Percentiles rank a stretch among this genome's conserved stretches.
Evolutionary conservation across 805 yeast genomes (phyloP).

Genomic region (Candida tammaniensis): DNA sequence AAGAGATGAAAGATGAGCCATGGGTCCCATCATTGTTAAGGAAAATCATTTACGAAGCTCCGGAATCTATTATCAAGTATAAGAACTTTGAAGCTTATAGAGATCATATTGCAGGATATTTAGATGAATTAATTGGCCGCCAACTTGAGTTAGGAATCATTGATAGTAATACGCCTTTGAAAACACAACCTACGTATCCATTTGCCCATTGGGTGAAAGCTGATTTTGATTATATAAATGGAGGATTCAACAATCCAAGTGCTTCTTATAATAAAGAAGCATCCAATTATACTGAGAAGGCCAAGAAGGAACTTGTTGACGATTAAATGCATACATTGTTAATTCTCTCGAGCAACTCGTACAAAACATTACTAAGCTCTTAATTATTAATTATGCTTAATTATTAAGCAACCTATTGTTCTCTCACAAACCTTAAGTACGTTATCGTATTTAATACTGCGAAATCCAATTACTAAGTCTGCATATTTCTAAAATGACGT

Average conservation of each 20-base stretch:
- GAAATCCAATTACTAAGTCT: too few relatives aligned
- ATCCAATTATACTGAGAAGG: slow-evolving; percentile 21
- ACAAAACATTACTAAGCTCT: too few relatives aligned
- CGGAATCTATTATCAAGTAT: slow-evolving; percentile 62
- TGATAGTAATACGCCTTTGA: slow-evolving; percentile 51
- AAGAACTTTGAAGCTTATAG: slow-evolving; percentile 58
- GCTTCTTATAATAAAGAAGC: slow-evolving; percentile 17
- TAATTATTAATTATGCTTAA: too few relatives aligned
- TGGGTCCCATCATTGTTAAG: slow-evolving; percentile 72
- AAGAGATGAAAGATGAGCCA: slow-evolving; percentile 76
- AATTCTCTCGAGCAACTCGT: too few relatives aligned
- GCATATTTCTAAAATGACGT: too few relatives aligned
- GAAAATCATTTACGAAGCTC: slow-evolving; percentile 64
- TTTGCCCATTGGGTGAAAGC: slow-evolving; percentile 56
- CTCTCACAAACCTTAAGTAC: too few relatives aligned
- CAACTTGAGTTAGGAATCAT: slow-evolving; percentile 59
- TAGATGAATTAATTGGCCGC: slow-evolving; percentile 54
- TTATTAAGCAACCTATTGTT: too few relatives aligned
- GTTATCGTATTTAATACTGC: too few relatives aligned
- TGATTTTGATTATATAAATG: slow-evolving; percentile 37
- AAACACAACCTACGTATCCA: slow-evolving; percentile 60
- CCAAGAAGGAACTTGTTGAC: slow-evolving; percentile 17
- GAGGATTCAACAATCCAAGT: slow-evolving; percentile 42
- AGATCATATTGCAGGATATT: slow-evolving; percentile 57
- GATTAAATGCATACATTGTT: too few relatives aligned